A percentile compares a stretch with the other conserved stretches of the same genome.
These are phyloP conservation scores for Crithidia brevicula DNA, from an alignment of 208 protist genomes.

Conservation along the genomic window DNA sequence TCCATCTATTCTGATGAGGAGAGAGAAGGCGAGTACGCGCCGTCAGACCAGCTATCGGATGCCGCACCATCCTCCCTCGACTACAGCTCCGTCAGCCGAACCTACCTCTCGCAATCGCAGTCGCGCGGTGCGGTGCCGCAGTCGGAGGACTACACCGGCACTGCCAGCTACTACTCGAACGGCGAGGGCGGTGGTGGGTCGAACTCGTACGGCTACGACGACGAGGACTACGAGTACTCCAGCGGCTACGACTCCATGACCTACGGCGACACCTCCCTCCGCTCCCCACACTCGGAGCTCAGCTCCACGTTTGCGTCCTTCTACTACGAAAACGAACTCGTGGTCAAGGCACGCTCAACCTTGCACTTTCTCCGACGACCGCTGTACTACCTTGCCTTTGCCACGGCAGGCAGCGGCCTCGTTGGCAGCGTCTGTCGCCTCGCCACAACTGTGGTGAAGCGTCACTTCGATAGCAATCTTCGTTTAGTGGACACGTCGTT, in stretches of 20 bases:
- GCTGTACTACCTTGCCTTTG: constrained; percentile 62
- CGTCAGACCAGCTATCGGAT: constrained; percentile 20
- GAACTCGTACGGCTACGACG: constrained; percentile 34
- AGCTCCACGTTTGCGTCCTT: constrained; percentile 85
- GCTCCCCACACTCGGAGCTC: constrained; percentile 73
- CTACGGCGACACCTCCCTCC: constrained; percentile 55
- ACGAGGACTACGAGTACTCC: constrained; percentile 38
- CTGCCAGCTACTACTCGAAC: constrained; percentile 36
- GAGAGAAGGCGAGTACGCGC: constrained; percentile 15
- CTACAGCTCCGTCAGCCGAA: constrained; percentile 39
- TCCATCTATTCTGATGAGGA: constrained; percentile 51
- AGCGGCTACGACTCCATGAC: constrained; percentile 41
- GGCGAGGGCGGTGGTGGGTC: constrained; percentile 15
- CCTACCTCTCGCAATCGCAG: constrained; percentile 22
- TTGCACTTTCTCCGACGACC: constrained; percentile 64
- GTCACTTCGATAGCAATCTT: constrained; percentile 9
- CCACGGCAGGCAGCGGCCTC: constrained; percentile 48
- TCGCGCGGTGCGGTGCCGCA: constrained; percentile 8
- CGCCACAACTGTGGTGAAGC: constrained; percentile 10
- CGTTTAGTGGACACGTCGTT: not conserved
- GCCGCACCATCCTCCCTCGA: constrained; percentile 25
- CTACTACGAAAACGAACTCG: constrained; percentile 71
- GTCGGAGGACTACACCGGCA: constrained; percentile 27
- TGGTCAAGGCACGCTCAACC: constrained; percentile 31
- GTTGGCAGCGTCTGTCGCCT: constrained; percentile 49